Evolutionary conservation across 148 eudicot genomes (phyloP).

Genomic region (Cornus controversa): DNA sequence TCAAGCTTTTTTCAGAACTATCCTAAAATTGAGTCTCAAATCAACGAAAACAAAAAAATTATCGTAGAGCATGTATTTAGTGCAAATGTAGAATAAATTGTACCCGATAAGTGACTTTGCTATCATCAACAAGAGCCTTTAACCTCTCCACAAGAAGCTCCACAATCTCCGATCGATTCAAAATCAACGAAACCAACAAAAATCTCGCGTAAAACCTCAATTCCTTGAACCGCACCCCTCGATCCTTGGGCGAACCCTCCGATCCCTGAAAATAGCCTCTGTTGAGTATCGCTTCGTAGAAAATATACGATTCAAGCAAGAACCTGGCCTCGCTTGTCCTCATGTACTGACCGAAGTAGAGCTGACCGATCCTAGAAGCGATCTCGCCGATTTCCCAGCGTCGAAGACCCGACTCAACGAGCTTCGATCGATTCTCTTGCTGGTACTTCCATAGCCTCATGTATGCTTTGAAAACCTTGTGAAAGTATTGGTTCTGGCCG

Average conservation of each 20-base stretch:
- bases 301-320: constrained; percentile 70
- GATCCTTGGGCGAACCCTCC: constrained; percentile 35
- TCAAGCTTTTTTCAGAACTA: neutral
- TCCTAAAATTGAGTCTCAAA: neutral
- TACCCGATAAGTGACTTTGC: constrained; percentile 64
- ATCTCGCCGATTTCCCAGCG: constrained; percentile 97
- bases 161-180: constrained; percentile 63
- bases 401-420: constrained; percentile 64
- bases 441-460: constrained; percentile 81
- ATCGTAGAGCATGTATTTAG: neutral
- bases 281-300: constrained; percentile 76
- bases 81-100: neutral
- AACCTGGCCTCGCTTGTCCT: constrained; percentile 80
- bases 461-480: constrained; percentile 87
- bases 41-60: neutral
- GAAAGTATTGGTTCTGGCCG: constrained; percentile 41
- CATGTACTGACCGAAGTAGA: constrained; percentile 80
- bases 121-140: constrained; percentile 62
- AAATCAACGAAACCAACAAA: constrained; percentile 72
- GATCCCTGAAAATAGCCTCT: constrained; percentile 59
- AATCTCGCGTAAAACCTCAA: constrained; percentile 93
- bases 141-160: constrained; percentile 61
- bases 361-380: constrained; percentile 92
- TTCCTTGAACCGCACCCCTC: constrained; percentile 75
- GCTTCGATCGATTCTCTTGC: constrained; percentile 57